phyloP scores from a whole-genome alignment of 163 green algal genomes.

The Scenedesmus sp. region DNA sequence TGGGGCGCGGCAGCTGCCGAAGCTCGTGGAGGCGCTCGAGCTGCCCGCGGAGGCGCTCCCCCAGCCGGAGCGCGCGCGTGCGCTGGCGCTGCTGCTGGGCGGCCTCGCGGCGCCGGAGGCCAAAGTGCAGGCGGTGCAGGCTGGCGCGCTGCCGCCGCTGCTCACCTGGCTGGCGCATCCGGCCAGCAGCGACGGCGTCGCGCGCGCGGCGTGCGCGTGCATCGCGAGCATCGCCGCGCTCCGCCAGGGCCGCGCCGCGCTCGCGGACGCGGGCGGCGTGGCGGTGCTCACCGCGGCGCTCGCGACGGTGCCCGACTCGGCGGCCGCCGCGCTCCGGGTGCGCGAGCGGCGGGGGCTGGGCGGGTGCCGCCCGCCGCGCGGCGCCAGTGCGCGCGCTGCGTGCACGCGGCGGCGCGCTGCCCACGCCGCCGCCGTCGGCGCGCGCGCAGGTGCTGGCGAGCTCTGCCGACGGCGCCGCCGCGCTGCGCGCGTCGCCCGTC shows the following conservation, averaged over 20 bases:
- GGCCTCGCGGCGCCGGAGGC: conserved; percentile 1
- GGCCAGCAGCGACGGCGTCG: conserved; percentile 10
- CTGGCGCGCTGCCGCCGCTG: conserved; percentile 15
- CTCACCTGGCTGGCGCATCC: conserved; percentile 7
- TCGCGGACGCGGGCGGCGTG: not conserved
- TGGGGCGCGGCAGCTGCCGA: too few species aligned
- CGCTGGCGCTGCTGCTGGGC: too few species aligned
- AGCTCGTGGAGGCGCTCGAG: too few species aligned
- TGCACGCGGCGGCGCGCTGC: not conserved
- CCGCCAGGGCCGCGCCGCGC: conserved; percentile 2
- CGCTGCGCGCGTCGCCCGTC: conserved; percentile 2
- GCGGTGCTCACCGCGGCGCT: conserved; percentile 11
- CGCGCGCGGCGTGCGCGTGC: conserved; percentile 10
- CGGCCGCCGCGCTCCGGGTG: conserved; percentile 12
- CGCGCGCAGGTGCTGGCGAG: not conserved
- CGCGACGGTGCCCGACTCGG: conserved; percentile 10
- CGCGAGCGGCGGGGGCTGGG: not conserved
- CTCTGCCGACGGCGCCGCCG: not conserved
- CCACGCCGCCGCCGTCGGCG: not conserved
- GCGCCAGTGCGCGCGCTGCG: not conserved
- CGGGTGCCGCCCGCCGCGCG: not conserved
- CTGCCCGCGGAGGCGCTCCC: too few species aligned
- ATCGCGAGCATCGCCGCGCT: conserved; percentile 36
- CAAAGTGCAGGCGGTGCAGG: conserved; percentile 18
- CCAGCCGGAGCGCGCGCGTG: too few species aligned